These are phyloP conservation scores for Silene latifolia DNA, from an alignment of 148 eudicot species.

Conservation along the genomic window DNA sequence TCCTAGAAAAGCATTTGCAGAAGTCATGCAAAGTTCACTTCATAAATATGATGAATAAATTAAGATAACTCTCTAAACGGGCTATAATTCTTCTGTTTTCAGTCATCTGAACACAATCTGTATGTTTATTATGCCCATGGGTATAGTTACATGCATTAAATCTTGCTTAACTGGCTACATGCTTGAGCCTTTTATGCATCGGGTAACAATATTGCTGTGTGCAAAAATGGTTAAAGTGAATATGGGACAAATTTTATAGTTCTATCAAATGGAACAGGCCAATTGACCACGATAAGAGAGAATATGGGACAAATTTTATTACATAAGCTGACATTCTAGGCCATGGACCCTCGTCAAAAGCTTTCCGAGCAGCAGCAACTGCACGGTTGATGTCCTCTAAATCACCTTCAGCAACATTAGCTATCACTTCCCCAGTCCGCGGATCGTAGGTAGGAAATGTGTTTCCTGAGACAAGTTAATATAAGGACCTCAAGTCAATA, in stretches of 20 bases:
- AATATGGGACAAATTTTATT: constrained; percentile 6
- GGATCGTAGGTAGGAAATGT: constrained; percentile 90
- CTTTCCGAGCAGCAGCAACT: constrained; percentile 89
- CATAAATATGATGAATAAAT: too few species aligned
- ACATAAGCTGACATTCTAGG: constrained; percentile 96
- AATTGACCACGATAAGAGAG: neutral
- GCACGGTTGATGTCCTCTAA: constrained; percentile 83
- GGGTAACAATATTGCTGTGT: too few species aligned
- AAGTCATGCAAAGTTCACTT: too few species aligned
- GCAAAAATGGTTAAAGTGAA: too few species aligned
- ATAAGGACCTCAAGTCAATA: neutral
- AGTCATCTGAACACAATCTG: too few species aligned
- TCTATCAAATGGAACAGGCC: too few species aligned
- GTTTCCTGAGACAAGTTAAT: constrained; percentile 49
- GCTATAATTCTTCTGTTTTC: too few species aligned
- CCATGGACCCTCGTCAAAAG: constrained; percentile 98
- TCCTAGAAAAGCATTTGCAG: constrained; percentile 34
- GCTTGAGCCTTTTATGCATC: too few species aligned
- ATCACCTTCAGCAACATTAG: constrained; percentile 79
- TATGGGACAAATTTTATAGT: neutral
- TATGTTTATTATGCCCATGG: too few species aligned
- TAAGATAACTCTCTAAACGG: too few species aligned
- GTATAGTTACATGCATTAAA: too few species aligned
- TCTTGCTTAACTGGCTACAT: too few species aligned
- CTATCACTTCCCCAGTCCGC: constrained; percentile 80